phyloP scores from a whole-genome alignment of 192 early-diverging fungal species.

The Backusella luteola region DNA sequence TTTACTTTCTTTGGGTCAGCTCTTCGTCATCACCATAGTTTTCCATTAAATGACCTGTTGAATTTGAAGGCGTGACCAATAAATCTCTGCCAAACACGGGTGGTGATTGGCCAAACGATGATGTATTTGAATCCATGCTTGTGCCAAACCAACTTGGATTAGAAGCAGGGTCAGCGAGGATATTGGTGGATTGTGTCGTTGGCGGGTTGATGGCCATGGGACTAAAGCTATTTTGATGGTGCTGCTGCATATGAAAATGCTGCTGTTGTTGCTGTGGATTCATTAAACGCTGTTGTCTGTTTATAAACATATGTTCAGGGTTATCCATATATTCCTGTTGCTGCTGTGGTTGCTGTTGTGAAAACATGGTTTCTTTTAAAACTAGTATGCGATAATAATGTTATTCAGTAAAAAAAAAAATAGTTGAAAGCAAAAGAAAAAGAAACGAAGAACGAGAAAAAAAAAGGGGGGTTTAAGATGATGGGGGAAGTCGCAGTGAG shows the following conservation, averaged over 20 bases:
- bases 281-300: background rate
- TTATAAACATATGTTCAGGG: slow-evolving; percentile 4
- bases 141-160: slow-evolving; percentile 25
- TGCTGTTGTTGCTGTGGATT: background rate
- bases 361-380: background rate
- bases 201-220: slow-evolving; percentile 12
- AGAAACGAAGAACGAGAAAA: background rate
- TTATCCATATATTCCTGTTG: background rate
- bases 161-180: slow-evolving; percentile 13
- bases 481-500: background rate
- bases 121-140: slow-evolving; percentile 27
- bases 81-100: slow-evolving; percentile 25
- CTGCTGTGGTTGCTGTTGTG: background rate
- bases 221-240: slow-evolving; percentile 7
- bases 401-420: background rate
- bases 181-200: background rate
- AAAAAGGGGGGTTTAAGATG: background rate
- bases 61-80: slow-evolving; percentile 26
- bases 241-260: slow-evolving; percentile 5
- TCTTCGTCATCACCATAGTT: slow-evolving; percentile 20
- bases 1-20: slow-evolving; percentile 20
- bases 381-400: background rate
- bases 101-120: slow-evolving; percentile 26
- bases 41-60: slow-evolving; percentile 23
- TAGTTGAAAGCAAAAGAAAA: background rate